Evolutionary conservation across 768 basidiomycete species (phyloP).

Genomic region (Lactifluus pinguis): DNA sequence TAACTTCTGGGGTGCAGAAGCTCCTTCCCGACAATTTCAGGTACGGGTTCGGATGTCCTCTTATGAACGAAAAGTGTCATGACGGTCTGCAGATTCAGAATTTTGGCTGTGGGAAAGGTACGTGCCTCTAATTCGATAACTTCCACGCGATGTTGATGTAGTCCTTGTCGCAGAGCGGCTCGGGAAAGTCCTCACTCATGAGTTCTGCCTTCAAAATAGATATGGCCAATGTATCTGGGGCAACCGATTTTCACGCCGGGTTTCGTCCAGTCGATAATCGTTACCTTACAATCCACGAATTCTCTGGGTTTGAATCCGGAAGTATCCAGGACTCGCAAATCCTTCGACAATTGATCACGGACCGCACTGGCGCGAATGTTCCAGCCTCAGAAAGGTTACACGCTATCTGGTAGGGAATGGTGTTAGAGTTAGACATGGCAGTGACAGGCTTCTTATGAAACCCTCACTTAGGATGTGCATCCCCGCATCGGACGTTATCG

Average conservation of each 20-base stretch:
- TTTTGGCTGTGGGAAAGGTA: conserved; percentile 10
- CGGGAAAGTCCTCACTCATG: conserved; percentile 11
- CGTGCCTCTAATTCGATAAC: neutral
- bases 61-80: neutral
- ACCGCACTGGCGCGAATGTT: neutral
- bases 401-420: conserved; percentile 2
- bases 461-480: neutral
- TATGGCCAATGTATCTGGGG: neutral
- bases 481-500: neutral
- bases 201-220: neutral
- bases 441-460: neutral
- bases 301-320: neutral
- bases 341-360: neutral
- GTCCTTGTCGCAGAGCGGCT: neutral
- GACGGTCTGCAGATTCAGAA: neutral
- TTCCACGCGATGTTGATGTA: neutral
- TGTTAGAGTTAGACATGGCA: neutral
- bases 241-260: neutral
- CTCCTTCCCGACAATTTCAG: neutral
- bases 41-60: neutral
- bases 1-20: neutral
- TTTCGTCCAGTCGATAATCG: neutral
- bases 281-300: neutral
- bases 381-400: neutral
- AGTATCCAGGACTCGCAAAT: neutral